These are phyloP conservation scores for Salix arbutifolia DNA, from an alignment of 345 rosid genomes.

Conservation along the genomic window DNA sequence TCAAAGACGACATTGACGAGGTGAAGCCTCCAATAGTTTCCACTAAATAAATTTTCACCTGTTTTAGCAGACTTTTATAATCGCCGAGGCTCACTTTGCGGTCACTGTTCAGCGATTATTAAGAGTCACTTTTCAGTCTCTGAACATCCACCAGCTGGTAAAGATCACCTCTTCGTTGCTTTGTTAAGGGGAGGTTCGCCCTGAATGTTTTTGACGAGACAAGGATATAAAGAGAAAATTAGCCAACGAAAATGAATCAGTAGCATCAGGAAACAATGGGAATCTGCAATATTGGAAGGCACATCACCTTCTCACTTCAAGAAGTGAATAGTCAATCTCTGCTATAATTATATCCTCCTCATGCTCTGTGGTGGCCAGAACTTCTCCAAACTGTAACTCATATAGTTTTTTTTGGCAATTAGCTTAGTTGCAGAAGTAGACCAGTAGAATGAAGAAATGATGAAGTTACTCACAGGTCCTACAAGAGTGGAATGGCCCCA, in stretches of 20 bases:
- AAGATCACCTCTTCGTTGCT: constrained; percentile 75
- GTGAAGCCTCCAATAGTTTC: background rate
- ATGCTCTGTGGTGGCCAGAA: constrained; percentile 77
- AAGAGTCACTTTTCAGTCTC: constrained; percentile 32
- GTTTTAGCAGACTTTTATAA: background rate
- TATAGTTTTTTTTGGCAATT: background rate
- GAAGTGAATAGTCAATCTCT: constrained; percentile 74
- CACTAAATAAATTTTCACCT: background rate
- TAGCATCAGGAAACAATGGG: background rate
- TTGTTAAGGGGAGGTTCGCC: constrained; percentile 62
- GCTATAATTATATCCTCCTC: constrained; percentile 69
- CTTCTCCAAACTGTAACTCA: constrained; percentile 77
- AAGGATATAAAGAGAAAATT: background rate
- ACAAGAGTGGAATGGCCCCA: constrained; percentile 98
- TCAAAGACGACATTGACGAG: background rate
- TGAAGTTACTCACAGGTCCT: constrained; percentile 63
- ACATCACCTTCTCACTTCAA: constrained; percentile 68
- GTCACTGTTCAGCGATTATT: background rate
- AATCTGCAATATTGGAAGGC: background rate
- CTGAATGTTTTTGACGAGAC: constrained; percentile 28
- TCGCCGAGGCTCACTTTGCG: no score
- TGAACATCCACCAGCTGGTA: constrained; percentile 75
- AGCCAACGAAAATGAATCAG: background rate
- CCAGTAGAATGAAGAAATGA: background rate
- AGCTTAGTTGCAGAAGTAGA: background rate